Evolutionary conservation across 768 basidiomycete genomes (phyloP), one percentile per base, ranked within the genome.

Genomic region (Boletus subparvulus): DNA sequence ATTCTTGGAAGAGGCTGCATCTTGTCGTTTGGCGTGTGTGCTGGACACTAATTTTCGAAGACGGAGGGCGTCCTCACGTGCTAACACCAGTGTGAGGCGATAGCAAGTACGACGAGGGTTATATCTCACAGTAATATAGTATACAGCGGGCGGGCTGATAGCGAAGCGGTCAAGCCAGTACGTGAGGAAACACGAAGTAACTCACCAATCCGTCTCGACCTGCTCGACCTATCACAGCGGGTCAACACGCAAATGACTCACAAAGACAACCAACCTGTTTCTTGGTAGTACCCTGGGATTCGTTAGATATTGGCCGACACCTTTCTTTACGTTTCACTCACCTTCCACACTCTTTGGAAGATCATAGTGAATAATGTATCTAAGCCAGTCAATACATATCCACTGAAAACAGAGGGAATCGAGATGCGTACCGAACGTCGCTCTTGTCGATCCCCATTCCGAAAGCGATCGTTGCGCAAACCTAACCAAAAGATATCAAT

Each of bases 391-490:
- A 62, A 21, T 16, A 36, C 39, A 44, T n/a, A 26, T 33, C 8
- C 1, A 35, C 9, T 12, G 26, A 43, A 41, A 37, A 44, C 3
- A 35, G n/a, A 39, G 19, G 3, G 14, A 19, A 53, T 1, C 3
- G 32, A 32, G 36, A 33, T 7, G 42, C 71, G 21, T 65, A 84
- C 84, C 88, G 79, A 50, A 90, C 88, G 59, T 91, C 86, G 19
- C 81, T 75, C 73, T 92, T 93, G 67, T 94, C 90, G 44, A 94
- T 92, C 2, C 91, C 91, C 74, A 92, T 84, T 3, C 92, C 92
- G 62, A 93, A 94, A 6, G 91, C 91, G 48, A 93, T 82, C 0
- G 90, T 90, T 11, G 88, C 88, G 26, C 88, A 84, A 42, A 90
- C 86, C 86, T 88, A 16, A 39, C 9, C 51, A n/a, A 8, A 35